These are phyloP conservation scores for Backusella morwellensis DNA, from an alignment of 192 early-diverging fungal species.

Conservation along the genomic window DNA sequence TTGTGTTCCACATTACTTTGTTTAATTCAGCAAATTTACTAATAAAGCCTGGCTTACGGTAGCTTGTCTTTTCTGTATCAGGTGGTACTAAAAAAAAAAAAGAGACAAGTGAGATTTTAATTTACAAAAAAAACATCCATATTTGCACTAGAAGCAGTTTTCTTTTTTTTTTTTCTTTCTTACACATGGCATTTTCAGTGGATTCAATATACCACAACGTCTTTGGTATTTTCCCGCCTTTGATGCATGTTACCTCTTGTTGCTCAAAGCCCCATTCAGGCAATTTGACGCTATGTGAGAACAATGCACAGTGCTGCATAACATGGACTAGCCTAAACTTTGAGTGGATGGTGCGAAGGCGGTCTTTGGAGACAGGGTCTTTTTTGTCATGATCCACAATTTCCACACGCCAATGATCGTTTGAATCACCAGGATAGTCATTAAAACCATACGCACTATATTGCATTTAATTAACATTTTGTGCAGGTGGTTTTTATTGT, in stretches of 20 bases:
- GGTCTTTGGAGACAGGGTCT: slow-evolving; percentile 47
- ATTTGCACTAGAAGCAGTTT: background rate
- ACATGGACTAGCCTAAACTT: slow-evolving; percentile 78
- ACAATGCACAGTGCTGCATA: slow-evolving; percentile 77
- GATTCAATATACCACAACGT: slow-evolving; percentile 83
- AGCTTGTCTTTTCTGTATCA: slow-evolving; percentile 58
- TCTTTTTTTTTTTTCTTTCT: background rate
- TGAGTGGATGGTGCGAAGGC: slow-evolving; percentile 63
- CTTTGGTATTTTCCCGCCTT: slow-evolving; percentile 63
- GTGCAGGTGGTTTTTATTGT: background rate
- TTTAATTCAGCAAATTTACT: slow-evolving; percentile 90
- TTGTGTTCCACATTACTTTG: slow-evolving; percentile 88
- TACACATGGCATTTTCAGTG: slow-evolving; percentile 48
- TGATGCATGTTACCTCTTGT: slow-evolving; percentile 94
- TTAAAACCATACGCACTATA: slow-evolving; percentile 60
- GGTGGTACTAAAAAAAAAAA: slow-evolving; percentile 48
- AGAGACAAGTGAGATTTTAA: background rate
- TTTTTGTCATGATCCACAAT: slow-evolving; percentile 61
- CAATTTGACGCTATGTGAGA: slow-evolving; percentile 77
- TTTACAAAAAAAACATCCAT: background rate
- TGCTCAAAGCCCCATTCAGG: slow-evolving; percentile 95
- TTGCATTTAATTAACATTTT: background rate
- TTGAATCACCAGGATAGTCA: slow-evolving; percentile 82
- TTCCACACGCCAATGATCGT: slow-evolving; percentile 91
- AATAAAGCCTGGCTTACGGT: slow-evolving; percentile 74